Evolutionary conservation across 352 stramenopile genomes (phyloP).

Genomic region (Pythium brachiatum): DNA sequence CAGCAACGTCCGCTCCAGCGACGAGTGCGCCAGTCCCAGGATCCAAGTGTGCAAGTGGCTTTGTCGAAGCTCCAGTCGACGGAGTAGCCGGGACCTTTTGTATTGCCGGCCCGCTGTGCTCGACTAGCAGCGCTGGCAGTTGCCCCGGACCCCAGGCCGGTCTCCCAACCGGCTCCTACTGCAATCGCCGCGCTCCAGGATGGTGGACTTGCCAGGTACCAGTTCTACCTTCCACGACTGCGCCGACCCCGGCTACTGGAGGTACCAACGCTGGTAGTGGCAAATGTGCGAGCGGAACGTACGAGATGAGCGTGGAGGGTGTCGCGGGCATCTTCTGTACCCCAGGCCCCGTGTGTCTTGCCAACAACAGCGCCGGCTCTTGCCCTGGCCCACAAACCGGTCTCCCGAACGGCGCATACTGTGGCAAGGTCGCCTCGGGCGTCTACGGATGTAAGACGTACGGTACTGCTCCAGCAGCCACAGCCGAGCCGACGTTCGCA

Average conservation of each 20-base stretch:
- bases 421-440: conserved; percentile 9
- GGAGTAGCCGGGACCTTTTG: conserved; percentile 13
- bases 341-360: conserved; percentile 3
- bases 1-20: neutral
- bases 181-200: no score
- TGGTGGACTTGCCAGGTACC: no score
- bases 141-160: conserved; percentile 11
- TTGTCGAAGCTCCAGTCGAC: conserved; percentile 7
- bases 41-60: neutral
- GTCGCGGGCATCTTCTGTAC: conserved; percentile 13
- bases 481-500: no score
- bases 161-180: no score
- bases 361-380: neutral
- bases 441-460: conserved; percentile 22
- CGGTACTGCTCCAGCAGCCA: no score
- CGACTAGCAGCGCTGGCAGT: neutral
- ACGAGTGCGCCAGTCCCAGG: no score
- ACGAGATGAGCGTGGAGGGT: conserved; percentile 16
- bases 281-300: neutral
- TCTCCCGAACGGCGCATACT: conserved; percentile 11
- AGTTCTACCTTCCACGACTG: no score
- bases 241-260: neutral
- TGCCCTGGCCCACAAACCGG: conserved; percentile 14
- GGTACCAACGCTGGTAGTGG: neutral
- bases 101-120: neutral